These are phyloP conservation scores for Linnemannia exigua DNA, from an alignment of 192 early-diverging fungal species.

Conservation along the genomic window DNA sequence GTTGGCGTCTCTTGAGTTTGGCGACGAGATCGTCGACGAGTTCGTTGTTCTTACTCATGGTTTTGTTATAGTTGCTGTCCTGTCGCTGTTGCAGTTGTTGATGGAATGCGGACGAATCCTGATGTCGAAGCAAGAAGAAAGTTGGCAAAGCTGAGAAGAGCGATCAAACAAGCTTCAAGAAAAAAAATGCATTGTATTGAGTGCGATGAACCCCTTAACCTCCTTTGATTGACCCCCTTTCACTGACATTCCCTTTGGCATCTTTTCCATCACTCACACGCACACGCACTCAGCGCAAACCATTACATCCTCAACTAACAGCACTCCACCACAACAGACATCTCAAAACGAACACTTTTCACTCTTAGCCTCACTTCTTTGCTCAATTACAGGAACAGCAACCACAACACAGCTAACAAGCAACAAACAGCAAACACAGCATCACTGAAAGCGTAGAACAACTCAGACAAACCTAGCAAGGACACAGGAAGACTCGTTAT, in stretches of 20 bases:
- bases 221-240: neutral
- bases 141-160: neutral
- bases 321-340: neutral
- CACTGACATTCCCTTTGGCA: neutral
- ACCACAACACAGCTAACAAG: too few species aligned
- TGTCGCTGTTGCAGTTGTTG: neutral
- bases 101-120: neutral
- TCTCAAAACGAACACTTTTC: too few species aligned
- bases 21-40: constrained; percentile 67
- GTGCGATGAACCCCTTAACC: too few species aligned
- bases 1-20: constrained; percentile 73
- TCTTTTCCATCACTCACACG: neutral
- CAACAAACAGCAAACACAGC: neutral
- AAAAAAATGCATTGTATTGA: too few species aligned
- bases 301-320: neutral
- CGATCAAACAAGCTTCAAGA: neutral
- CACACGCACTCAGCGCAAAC: neutral
- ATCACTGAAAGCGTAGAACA: neutral
- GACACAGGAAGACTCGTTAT: constrained; percentile 14
- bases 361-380: too few species aligned
- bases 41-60: constrained; percentile 55
- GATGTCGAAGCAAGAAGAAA: neutral
- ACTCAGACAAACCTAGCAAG: neutral
- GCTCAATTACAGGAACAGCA: too few species aligned
- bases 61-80: neutral